Conservation (phyloP, 2,329 filamentous ascomycete genomes). For the Eutypella sp. region DNA sequence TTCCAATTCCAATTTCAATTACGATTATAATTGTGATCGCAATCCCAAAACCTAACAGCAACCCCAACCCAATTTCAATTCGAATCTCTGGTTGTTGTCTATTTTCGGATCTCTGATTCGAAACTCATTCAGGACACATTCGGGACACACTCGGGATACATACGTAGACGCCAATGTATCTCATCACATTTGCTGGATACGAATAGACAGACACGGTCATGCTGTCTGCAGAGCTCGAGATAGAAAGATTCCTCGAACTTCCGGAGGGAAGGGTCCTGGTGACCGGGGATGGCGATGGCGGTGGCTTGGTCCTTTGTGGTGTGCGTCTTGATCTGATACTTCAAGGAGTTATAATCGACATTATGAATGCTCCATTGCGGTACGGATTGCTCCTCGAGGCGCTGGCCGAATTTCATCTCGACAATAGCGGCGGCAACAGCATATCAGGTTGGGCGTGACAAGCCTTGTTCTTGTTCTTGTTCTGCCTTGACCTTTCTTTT, state of each 20-base stretch:
- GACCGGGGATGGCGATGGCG: slow-evolving; percentile 69
- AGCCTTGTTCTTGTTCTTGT: background rate
- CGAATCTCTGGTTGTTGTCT: no score
- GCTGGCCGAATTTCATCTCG: slow-evolving; percentile 71
- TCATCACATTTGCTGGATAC: slow-evolving; percentile 76
- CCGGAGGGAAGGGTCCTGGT: slow-evolving; percentile 51
- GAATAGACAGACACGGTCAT: slow-evolving; percentile 74
- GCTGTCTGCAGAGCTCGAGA: slow-evolving; percentile 64
- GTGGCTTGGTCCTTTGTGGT: slow-evolving; percentile 66
- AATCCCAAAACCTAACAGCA: no score
- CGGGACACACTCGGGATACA: slow-evolving; percentile 21
- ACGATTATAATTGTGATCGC: no score
- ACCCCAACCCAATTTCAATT: no score
- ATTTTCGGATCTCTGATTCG: no score
- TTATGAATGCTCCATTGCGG: slow-evolving; percentile 82
- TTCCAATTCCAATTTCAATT: no score
- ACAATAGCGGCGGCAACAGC: background rate
- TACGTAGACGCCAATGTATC: slow-evolving; percentile 65
- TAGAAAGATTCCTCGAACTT: slow-evolving; percentile 71
- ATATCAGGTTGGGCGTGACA: background rate
- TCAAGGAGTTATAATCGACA: slow-evolving; percentile 84
- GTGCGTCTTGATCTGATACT: slow-evolving; percentile 76
- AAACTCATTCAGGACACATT: no score
- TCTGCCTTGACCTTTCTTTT: no score
- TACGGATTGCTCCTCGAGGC: slow-evolving; percentile 69